These are phyloP conservation scores for Venturiaceae sp. DNA, from an alignment of 2,329 filamentous ascomycete species.

Conservation along the genomic window DNA sequence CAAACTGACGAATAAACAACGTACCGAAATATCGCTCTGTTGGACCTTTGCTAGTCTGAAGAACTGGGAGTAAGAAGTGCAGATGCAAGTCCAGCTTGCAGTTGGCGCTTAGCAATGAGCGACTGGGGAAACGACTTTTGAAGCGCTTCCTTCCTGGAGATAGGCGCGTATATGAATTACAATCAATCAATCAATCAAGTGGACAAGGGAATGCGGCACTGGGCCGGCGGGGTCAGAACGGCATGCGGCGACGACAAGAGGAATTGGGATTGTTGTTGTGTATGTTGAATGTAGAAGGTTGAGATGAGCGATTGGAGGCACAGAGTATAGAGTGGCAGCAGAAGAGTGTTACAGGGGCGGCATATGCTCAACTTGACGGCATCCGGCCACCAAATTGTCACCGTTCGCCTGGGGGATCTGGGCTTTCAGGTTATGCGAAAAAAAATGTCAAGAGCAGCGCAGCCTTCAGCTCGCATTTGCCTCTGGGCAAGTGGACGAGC, in stretches of 20 bases:
- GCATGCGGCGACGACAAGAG: background rate
- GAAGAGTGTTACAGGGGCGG: background rate
- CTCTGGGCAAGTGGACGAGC: too few species aligned
- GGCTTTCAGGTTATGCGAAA: background rate
- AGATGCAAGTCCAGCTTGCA: slow-evolving; percentile 2
- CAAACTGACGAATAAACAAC: background rate
- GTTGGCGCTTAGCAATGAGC: background rate
- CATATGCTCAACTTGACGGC: background rate
- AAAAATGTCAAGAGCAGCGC: background rate
- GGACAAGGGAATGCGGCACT: background rate
- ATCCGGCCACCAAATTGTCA: background rate
- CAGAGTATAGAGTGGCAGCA: background rate
- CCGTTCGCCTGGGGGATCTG: background rate
- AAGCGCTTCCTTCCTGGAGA: background rate
- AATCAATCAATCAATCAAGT: too few species aligned
- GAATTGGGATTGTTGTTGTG: background rate
- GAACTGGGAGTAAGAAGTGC: background rate
- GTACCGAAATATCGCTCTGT: background rate
- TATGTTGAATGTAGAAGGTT: background rate
- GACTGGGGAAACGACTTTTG: background rate
- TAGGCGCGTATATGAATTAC: slow-evolving; percentile 1
- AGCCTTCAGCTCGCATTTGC: background rate
- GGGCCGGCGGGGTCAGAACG: background rate
- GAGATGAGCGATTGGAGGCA: background rate
- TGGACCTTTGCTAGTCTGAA: background rate